Evolutionary conservation across 257 asterid species (phyloP), one percentile per base, ranked within the genome.

Genomic region (Dorcoceras hygrometricum): DNA sequence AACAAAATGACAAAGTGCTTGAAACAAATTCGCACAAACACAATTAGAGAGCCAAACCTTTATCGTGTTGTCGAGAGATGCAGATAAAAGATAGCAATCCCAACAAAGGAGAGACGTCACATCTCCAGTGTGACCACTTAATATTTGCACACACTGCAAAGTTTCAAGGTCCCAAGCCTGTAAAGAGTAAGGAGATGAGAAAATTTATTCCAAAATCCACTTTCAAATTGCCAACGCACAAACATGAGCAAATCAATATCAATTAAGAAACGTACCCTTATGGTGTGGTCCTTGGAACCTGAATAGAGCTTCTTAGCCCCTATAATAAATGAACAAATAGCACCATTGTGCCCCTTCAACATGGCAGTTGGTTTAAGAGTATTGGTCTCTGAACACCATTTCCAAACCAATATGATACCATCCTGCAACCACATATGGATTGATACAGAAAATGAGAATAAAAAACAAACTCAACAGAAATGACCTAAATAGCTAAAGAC

Each of bases 321-420:
- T 9, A 87, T 62, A 62, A 76, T 67, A 36, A 89, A 79, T 12
- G 88, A 73, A 57, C 69, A 50, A 23, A 85, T 84, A 6, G 80
- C 81, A 23, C 70, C 73, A 14, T 23, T 26, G 75, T 87, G 93
- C 11, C 77, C 95, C 73, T 69, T 80, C 69, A 80, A 50, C 43
- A 55, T 24, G 36, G 71, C 81, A 56, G 48, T 76, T 16, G 61
- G 75, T 65, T 83, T 83, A 12, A 66, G 75, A 26, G 5, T 23
- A 51, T 31, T 67, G 20, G 76, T 59, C 20, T 63, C 88, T 0
- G 69, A 63, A 46, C 53, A 24, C 46, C 63, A 77, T 43, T 73
- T 83, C 95, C 95, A 87, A 8, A 81, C 87, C 53, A 80, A 62
- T 61, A 89, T 80, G 48, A 75, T 53, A 11, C 95, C 96, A 70